A percentile compares a stretch with the other conserved stretches of the same genome.
Evolutionary conservation across 345 rosid genomes (phyloP).

Genomic region (Arabis alpina): DNA sequence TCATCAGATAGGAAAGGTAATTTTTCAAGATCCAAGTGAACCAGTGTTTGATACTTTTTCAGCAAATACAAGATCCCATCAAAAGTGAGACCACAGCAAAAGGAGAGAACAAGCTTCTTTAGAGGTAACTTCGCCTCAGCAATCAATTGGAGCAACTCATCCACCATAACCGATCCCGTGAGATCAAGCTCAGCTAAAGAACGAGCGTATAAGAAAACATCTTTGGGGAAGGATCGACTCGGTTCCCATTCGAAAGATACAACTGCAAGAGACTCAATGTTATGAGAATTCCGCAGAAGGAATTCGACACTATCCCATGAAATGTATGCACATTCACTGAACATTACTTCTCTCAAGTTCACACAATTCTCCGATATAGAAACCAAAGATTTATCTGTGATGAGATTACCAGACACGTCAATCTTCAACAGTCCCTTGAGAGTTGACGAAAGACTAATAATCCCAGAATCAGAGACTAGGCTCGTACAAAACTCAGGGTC

Average conservation of each 20-base stretch:
- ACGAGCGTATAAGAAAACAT: conserved; percentile 51
- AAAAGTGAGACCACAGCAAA: conserved; percentile 51
- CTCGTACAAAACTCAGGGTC: conserved; percentile 45
- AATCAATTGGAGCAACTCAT: conserved; percentile 54
- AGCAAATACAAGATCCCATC: conserved; percentile 55
- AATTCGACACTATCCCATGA: conserved; percentile 55
- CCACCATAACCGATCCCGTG: conserved; percentile 59
- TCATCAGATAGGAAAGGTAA: conserved; percentile 64
- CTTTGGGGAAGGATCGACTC: conserved; percentile 37
- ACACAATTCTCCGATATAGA: conserved; percentile 51
- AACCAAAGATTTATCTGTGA: conserved; percentile 60
- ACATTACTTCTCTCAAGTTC: conserved; percentile 50
- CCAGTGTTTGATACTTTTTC: conserved; percentile 46
- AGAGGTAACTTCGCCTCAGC: conserved; percentile 63
- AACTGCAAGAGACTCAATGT: conserved; percentile 51
- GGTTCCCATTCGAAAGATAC: conserved; percentile 51
- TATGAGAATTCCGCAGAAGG: conserved; percentile 42
- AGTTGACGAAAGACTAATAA: conserved; percentile 52
- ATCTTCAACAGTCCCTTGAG: conserved; percentile 56
- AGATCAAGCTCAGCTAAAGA: conserved; percentile 56
- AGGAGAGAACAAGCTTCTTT: conserved; percentile 55
- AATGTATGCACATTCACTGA: conserved; percentile 65
- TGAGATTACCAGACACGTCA: conserved; percentile 72
- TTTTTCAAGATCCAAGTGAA: conserved; percentile 64
- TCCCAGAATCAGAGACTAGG: conserved; percentile 57